Base-by-base conservation (phyloP, 2,329 filamentous ascomycete species). In the Lasiodiplodia citricola region DNA sequence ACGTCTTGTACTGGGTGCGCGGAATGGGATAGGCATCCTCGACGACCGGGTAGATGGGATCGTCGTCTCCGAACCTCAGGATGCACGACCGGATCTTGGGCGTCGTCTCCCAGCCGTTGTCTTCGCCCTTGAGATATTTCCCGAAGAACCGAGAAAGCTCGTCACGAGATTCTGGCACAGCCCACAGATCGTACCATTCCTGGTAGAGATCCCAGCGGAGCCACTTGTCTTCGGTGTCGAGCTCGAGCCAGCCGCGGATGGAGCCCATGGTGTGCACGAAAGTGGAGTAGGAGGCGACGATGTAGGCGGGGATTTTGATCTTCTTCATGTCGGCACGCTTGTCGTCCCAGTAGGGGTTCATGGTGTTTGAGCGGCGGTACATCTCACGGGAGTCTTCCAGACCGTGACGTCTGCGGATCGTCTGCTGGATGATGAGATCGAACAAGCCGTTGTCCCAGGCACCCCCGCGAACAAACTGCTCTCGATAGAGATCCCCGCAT, bases 21-120 rank as follows among this genome's bases (percentile, higher is more conserved):
- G 25, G 25, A 25, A 25, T 50, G 69, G 6, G 71, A 54, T 0
- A 71, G 71, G 47, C 10, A 51, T 51, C 21, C 18, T 8, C 18
- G 47, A 51, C 18, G 47, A 21, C 18, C 13, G 21, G 47, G 47
- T 51, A n/a, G 47, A 51, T n/a, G 47, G 21, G 47, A 18, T 16
- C 18, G 31, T 51, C 31, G 21, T 63, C 21, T 14, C 28, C 50
- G 57, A 72, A 74, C 16, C 71, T 69, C 11, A 85, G 73, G 0
- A 79, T 73, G 1, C 82, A 78, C 74, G 78, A 81, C 4, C 83
- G 79, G 1, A 86, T 81, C 35, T 75, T 75, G 0, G 83, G 86
- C 14, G 51, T 67, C 62, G 79, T 76, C 68, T 84, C 81, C 83
- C 82, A 86, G 21, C 73, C 81, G 66, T 86, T 86, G 0, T 82